Evolutionary conservation across 2,329 filamentous ascomycete genomes (phyloP), one percentile per base, ranked within the genome.

Genomic region (Colletotrichum kahawae): DNA sequence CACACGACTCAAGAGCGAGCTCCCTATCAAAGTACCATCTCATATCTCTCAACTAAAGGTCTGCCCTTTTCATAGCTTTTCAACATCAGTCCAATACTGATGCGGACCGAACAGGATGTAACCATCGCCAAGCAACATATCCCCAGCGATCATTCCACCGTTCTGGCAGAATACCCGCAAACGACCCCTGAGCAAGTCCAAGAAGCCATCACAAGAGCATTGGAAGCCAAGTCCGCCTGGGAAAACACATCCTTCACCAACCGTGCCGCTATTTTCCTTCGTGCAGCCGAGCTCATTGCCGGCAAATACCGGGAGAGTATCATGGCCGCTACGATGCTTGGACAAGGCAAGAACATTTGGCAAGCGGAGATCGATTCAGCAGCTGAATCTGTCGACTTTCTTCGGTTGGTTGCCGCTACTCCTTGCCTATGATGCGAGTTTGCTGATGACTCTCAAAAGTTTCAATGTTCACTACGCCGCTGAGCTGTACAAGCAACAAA

Each of bases 281-380:
- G 98, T 89, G 96, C 97, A 4, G 96, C 96, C 38, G 96, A 98
- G 83, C 89, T 98, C 77, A 92, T 98, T 78, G 89, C 94, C 69
- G 94, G 91, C 77, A 98, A 98, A 87, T 98, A 98, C 86, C 92
- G 97, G 82, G 98, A 98, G 85, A 95, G 98, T 72, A 91, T 98
- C 80, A 97, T 98, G 94, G 96, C 97, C 9, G 92, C 95, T 59
- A 98, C 97, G 14, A 98, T 98, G 92, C 89, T 98, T 33, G 96
- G 96, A 76, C 96, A 99, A 86, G 96, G 97, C 81, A 98, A 98
- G 91, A 98, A 98, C 83, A 95, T 95, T 63, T 98, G 95, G 95
- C 96, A 98, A 86, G 96, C 97, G 14, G 96, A 98, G 89, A 98
- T 98, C 78, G 96, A 98, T 84, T 91, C 96, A 51, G 96, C 96